Percentiles rank a stretch among this genome's conserved stretches.
phyloP scores from a whole-genome alignment of 1,284 basidiomycete genomes.

The Puccinia novopanici region DNA sequence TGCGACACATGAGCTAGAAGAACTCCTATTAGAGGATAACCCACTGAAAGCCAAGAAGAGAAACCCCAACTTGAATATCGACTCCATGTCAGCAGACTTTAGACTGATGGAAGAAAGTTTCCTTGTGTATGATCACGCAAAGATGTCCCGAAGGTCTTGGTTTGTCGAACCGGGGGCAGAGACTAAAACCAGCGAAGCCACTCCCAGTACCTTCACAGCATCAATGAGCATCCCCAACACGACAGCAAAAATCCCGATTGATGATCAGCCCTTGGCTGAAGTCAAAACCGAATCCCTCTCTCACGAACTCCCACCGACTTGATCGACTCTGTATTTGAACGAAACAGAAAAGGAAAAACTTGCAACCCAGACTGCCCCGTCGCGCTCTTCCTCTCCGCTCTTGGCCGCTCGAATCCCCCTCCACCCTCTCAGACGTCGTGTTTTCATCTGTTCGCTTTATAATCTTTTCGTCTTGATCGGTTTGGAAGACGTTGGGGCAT shows the following conservation, averaged over 20 bases:
- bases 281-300: conserved; percentile 25
- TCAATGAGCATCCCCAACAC: conserved; percentile 15
- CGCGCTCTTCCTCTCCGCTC: neutral
- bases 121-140: conserved; percentile 73
- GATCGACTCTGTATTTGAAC: neutral
- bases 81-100: conserved; percentile 83
- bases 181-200: conserved; percentile 6
- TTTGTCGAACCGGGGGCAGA: conserved; percentile 65
- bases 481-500: neutral
- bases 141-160: conserved; percentile 70
- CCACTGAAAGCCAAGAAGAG: conserved; percentile 91
- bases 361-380: neutral
- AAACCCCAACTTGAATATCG: conserved; percentile 82
- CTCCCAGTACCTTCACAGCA: conserved; percentile 7
- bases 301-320: conserved; percentile 1
- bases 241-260: conserved; percentile 15
- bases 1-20: conserved; percentile 96
- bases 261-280: conserved; percentile 33
- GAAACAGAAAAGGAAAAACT: neutral
- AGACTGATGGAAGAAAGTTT: conserved; percentile 95
- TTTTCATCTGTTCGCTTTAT: neutral
- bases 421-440: neutral
- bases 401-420: neutral
- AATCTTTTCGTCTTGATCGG: neutral
- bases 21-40: conserved; percentile 92